A percentile compares a stretch with the other conserved stretches of the same genome.
phyloP scores from a whole-genome alignment of 116 monocot species.

The Trichopus zeylanicus region DNA sequence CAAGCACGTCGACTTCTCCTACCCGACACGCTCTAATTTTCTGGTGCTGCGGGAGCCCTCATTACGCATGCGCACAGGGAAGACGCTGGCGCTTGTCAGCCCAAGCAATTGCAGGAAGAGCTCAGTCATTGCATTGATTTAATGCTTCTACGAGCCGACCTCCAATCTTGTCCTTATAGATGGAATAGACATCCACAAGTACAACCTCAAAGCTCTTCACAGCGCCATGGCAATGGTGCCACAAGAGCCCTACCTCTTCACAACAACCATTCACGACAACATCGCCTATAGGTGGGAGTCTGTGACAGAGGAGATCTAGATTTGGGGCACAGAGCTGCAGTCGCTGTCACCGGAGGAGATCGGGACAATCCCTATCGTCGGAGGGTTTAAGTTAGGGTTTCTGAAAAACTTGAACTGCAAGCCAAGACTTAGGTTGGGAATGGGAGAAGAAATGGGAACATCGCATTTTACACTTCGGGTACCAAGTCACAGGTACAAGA shows the following conservation, averaged over 20 bases:
- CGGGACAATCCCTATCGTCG: conserved; percentile 40
- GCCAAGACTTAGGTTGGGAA: no score
- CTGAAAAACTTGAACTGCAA: no score
- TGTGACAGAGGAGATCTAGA: conserved; percentile 64
- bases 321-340: conserved; percentile 58
- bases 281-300: conserved; percentile 75
- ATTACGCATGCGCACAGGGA: conserved; percentile 75
- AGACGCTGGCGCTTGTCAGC: conserved; percentile 73
- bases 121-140: conserved; percentile 72
- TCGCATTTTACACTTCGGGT: no score
- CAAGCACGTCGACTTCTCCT: conserved; percentile 81
- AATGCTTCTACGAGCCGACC: conserved; percentile 83
- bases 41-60: conserved; percentile 60
- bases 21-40: conserved; percentile 73
- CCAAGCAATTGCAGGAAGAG: conserved; percentile 93
- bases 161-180: conserved; percentile 76
- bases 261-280: conserved; percentile 70
- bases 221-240: conserved; percentile 71
- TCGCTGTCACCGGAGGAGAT: conserved; percentile 80
- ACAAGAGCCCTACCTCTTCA: conserved; percentile 83
- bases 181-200: conserved; percentile 75
- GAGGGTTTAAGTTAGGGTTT: no score
- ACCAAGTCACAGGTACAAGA: no score
- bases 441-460: no score
- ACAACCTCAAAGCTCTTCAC: conserved; percentile 62